A percentile compares a stretch with the other conserved stretches of the same genome.
These are phyloP conservation scores for Echinosophora koreensis DNA, from an alignment of 306 rosid genomes.

Conservation along the genomic window DNA sequence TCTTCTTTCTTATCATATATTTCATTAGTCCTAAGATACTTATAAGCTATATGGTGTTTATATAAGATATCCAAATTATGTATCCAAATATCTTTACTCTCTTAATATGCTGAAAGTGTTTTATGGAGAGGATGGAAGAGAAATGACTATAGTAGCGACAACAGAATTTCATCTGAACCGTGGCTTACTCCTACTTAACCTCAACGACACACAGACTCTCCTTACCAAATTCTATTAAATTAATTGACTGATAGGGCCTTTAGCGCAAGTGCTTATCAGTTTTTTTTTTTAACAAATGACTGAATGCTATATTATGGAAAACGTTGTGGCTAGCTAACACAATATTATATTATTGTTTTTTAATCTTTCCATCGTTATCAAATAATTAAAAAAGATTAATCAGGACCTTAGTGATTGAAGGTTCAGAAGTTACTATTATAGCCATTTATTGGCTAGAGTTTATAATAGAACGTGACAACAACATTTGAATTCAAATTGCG, in stretches of 20 bases:
- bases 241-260: not conserved
- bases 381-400: not conserved
- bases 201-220: no score
- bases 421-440: not conserved
- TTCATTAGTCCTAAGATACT: no score
- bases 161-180: no score
- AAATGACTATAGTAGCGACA: no score
- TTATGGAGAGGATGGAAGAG: no score
- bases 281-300: not conserved
- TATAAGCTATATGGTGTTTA: no score
- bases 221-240: no score
- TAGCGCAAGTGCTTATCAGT: not conserved
- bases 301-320: not conserved
- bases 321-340: not conserved
- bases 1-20: no score
- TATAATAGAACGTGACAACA: not conserved
- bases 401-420: slow-evolving; percentile 18
- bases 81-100: no score
- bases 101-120: no score
- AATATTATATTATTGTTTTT: not conserved
- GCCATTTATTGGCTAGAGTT: not conserved
- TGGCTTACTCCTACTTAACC: no score
- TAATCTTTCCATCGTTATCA: not conserved
- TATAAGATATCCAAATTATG: no score
- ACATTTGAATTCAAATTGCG: not conserved